These are phyloP conservation scores for Sclerotinia trifoliorum DNA, from an alignment of 2,329 filamentous ascomycete genomes.

Conservation along the genomic window DNA sequence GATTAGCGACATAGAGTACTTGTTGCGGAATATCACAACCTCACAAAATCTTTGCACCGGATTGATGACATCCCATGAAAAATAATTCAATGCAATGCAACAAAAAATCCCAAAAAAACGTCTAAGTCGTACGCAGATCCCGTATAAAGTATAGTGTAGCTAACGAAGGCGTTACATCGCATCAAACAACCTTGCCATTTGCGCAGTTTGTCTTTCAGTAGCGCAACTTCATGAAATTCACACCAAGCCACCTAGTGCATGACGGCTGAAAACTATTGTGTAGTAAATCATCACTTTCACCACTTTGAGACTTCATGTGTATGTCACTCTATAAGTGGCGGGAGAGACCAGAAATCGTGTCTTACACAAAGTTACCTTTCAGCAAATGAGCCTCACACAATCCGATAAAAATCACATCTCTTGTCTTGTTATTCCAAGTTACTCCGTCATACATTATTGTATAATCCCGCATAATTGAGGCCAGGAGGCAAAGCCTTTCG, in stretches of 20 bases:
- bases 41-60: neutral
- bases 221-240: neutral
- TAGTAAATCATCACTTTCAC: neutral
- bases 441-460: neutral
- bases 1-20: neutral
- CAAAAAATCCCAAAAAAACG: neutral
- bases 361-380: neutral
- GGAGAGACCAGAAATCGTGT: neutral
- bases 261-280: neutral
- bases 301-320: neutral
- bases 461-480: neutral
- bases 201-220: neutral
- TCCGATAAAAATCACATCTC: neutral
- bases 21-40: neutral
- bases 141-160: neutral
- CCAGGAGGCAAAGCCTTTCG: neutral
- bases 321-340: neutral
- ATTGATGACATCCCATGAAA: neutral
- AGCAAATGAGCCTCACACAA: neutral
- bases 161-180: neutral
- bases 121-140: neutral
- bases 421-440: neutral
- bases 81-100: neutral
- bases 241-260: conserved; percentile 1
- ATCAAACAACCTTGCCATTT: neutral